Conservation (phyloP, 768 basidiomycete genomes). For the Suillus fuscotomentosus region DNA sequence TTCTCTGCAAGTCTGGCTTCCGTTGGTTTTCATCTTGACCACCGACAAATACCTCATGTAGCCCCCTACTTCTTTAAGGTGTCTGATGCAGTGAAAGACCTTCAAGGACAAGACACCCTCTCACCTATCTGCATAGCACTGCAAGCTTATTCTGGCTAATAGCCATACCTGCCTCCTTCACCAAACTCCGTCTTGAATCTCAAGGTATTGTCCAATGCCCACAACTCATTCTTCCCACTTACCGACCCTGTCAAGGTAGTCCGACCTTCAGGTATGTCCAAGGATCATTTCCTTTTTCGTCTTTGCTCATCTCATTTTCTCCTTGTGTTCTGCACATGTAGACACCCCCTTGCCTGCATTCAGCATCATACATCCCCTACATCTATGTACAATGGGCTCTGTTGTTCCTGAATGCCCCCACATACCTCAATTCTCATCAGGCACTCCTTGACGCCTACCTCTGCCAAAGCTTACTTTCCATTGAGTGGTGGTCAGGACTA, state of each 20-base stretch:
- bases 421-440: slow-evolving; percentile 21
- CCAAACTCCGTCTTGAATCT: slow-evolving; percentile 25
- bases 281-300: slow-evolving; percentile 11
- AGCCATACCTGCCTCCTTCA: slow-evolving; percentile 24
- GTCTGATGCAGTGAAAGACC: slow-evolving; percentile 60
- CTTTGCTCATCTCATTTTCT: slow-evolving; percentile 14
- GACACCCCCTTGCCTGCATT: slow-evolving; percentile 23
- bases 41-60: too few species aligned
- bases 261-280: slow-evolving; percentile 16
- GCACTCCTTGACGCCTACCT: slow-evolving; percentile 19
- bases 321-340: slow-evolving; percentile 18
- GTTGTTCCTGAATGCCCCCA: slow-evolving; percentile 28
- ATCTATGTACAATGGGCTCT: slow-evolving; percentile 10
- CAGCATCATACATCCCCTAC: slow-evolving; percentile 27
- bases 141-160: slow-evolving; percentile 48
- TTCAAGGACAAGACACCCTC: slow-evolving; percentile 68
- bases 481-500: too few species aligned
- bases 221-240: slow-evolving; percentile 27
- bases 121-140: slow-evolving; percentile 75
- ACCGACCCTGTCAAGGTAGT: slow-evolving; percentile 14
- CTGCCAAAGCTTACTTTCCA: slow-evolving; percentile 38
- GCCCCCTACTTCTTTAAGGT: too few species aligned
- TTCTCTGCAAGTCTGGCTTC: too few species aligned
- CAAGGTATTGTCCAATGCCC: slow-evolving; percentile 19
- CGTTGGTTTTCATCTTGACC: too few species aligned